Evolutionary conservation across 495 filamentous ascomycete species (phyloP).

Genomic region (Xylaria curta): DNA sequence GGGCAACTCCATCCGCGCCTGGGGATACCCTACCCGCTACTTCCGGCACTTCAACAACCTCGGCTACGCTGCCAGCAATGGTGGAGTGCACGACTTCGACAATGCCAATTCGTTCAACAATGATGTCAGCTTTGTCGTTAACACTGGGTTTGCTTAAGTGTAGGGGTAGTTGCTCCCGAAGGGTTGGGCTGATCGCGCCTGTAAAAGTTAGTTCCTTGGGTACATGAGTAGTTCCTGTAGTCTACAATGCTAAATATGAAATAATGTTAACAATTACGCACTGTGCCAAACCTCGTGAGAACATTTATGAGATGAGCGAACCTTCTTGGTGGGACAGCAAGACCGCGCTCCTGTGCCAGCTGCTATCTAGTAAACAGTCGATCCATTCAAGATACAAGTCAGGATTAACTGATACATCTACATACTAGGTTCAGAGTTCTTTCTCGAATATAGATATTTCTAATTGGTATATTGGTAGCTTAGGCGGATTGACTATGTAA

Average conservation of each 20-base stretch:
- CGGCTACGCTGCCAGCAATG: constrained; percentile 58
- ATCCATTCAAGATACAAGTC: too few species aligned
- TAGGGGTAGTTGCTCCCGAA: not conserved
- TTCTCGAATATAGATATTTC: not conserved
- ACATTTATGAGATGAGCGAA: not conserved
- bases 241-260: not conserved
- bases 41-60: constrained; percentile 59
- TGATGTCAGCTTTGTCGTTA: constrained; percentile 58
- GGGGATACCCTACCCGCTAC: constrained; percentile 63
- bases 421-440: not conserved
- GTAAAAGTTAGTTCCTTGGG: not conserved
- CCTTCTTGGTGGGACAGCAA: not conserved
- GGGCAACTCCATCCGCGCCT: constrained; percentile 57
- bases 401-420: too few species aligned
- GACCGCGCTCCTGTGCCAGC: not conserved
- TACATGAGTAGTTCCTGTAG: not conserved
- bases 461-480: not conserved
- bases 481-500: not conserved
- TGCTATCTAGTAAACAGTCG: not conserved
- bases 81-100: constrained; percentile 59
- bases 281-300: not conserved
- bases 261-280: not conserved
- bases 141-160: constrained; percentile 50
- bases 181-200: not conserved
- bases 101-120: constrained; percentile 52